These are phyloP conservation scores for Daucus carota DNA, from an alignment of 129 eudicot species.

Conservation along the genomic window DNA sequence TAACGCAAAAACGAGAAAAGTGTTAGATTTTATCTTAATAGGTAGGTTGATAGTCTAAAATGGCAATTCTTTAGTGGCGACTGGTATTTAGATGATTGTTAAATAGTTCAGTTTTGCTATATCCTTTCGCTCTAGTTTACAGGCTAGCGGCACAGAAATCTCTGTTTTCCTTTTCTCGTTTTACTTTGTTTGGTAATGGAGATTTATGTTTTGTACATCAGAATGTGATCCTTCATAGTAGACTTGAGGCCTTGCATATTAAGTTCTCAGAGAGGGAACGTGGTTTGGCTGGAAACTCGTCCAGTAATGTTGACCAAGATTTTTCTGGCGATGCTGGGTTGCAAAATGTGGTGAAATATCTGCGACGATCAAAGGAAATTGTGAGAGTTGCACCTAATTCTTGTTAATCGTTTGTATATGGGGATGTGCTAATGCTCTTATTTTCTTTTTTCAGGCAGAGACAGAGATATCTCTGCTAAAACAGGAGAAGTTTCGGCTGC, in stretches of 20 bases:
- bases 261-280: constrained; percentile 61
- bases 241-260: constrained; percentile 83
- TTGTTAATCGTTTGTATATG: neutral
- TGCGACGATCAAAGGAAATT: constrained; percentile 87
- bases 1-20: neutral
- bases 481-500: constrained; percentile 84
- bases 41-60: neutral
- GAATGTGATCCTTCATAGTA: constrained; percentile 67
- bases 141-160: neutral
- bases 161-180: neutral
- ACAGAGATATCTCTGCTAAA: constrained; percentile 83
- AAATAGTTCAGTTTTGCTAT: neutral
- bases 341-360: constrained; percentile 78
- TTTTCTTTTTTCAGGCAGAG: constrained; percentile 33
- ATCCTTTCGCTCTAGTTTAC: neutral
- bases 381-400: constrained; percentile 16
- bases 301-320: constrained; percentile 23
- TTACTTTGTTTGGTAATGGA: neutral
- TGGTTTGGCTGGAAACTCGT: constrained; percentile 30
- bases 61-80: neutral
- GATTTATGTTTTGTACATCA: constrained; percentile 3
- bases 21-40: neutral
- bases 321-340: constrained; percentile 56
- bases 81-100: neutral
- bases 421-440: neutral